These are phyloP conservation scores for Barbarea vulgaris DNA, from an alignment of 345 rosid genomes.

Conservation along the genomic window DNA sequence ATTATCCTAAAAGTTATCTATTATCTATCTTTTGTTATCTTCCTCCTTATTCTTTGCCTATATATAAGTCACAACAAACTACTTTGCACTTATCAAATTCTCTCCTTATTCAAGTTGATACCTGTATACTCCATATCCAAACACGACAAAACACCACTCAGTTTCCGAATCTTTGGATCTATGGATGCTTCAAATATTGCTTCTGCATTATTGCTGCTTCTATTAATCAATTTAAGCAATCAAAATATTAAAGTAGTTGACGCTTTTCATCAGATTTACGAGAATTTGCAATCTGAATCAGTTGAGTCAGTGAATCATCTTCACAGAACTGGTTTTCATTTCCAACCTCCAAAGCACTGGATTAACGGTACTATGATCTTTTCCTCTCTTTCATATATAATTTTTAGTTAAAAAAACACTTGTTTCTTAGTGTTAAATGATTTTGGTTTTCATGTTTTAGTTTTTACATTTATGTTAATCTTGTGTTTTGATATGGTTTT, in stretches of 20 bases:
- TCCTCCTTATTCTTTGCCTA: conserved; percentile 21
- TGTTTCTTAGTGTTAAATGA: not conserved
- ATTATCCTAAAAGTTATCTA: conserved; percentile 20
- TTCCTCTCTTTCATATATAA: not conserved
- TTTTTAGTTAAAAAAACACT: not conserved
- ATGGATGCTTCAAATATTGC: conserved; percentile 23
- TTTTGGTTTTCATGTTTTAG: not conserved
- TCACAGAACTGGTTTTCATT: conserved; percentile 73
- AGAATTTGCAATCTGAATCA: conserved; percentile 45
- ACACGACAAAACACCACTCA: not conserved
- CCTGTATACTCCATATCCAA: not conserved
- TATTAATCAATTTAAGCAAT: conserved; percentile 25
- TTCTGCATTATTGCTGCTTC: conserved; percentile 19
- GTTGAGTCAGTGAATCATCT: conserved; percentile 38
- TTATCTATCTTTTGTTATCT: conserved; percentile 6
- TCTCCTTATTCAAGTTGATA: conserved; percentile 9
- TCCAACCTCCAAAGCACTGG: conserved; percentile 88
- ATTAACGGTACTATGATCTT: conserved; percentile 65
- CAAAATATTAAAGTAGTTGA: conserved; percentile 39
- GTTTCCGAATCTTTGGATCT: not conserved
- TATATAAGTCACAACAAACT: conserved; percentile 23
- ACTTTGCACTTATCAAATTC: conserved; percentile 11
- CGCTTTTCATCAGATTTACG: conserved; percentile 53
- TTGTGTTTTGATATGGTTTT: not conserved
- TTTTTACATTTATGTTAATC: not conserved